Evolutionary conservation across 352 stramenopile genomes (phyloP), one percentile per base, ranked within the genome.

Genomic region (Pythium folliculosum): DNA sequence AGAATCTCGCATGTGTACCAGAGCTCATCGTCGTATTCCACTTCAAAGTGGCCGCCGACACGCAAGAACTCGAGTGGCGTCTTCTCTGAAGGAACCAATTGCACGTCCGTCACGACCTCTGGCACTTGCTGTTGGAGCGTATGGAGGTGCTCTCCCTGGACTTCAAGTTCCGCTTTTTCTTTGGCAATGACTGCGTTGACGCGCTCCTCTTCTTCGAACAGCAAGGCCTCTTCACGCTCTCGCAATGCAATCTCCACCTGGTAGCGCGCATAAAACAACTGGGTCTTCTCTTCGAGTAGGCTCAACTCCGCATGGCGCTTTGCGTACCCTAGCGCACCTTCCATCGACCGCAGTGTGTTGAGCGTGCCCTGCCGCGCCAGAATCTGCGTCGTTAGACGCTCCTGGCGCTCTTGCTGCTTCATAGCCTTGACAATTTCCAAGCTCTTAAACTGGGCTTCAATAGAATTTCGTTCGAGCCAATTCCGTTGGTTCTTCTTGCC

Each of bases 391-490:
- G 79, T 72, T 5, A 93, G 67, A 1, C 81, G 74, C 48, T 92
- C 82, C 67, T 91, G 80, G 0, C 71, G 75, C 32, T 92, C 86
- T 61, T 90, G 67, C 3, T 89, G 81, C 69, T 92, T 89, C 58
- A 94, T 76, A 0, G 66, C 73, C 30, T 87, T 86, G 12, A 93
- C 77, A 19, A 92, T 30, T 63, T 84, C 67, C 22, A 94, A 48
- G 60, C 71, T 89, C 53, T 92, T 92, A 61, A 88, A 94, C 25
- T 86, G 82, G 14, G 86, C 74, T 66, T 92, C 81, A 37, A 92
- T 69, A 10, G 81, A 87, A 54, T 92, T 88, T 1, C 80, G 72
- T 57, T 86, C 67, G 22, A 89, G 70, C 86, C 86, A 94, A 60
- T 84, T 85, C 47, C 70, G 66, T 35, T 67, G 47, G 22, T 73